Evolutionary conservation across 106 monocot genomes (phyloP).

Genomic region (Phalaenopsis equestris): DNA sequence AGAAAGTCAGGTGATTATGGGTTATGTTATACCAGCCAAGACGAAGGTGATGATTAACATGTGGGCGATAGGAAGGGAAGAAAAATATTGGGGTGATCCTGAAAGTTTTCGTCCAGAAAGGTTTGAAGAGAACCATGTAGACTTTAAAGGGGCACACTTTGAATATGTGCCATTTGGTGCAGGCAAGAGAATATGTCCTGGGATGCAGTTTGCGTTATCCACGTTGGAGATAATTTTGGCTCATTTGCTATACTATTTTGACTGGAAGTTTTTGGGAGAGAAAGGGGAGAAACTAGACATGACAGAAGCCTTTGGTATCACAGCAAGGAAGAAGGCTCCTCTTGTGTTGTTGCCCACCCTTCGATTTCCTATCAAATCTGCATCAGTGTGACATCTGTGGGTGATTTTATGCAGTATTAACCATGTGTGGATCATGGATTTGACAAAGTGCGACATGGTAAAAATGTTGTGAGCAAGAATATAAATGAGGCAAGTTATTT

Average conservation of each 20-base stretch:
- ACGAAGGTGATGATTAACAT: slow-evolving; percentile 4
- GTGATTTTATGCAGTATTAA: too few relatives aligned
- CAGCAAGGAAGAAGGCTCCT: neutral
- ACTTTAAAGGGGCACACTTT: neutral
- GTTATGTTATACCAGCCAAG: slow-evolving; percentile 9
- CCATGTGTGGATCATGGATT: too few relatives aligned
- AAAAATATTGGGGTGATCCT: slow-evolving; percentile 8
- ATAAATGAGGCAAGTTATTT: too few relatives aligned
- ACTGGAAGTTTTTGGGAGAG: slow-evolving; percentile 6
- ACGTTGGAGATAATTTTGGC: slow-evolving; percentile 7
- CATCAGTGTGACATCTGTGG: too few relatives aligned
- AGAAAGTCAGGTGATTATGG: neutral
- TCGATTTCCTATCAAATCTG: neutral
- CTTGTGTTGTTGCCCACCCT: neutral
- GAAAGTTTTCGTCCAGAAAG: slow-evolving; percentile 12
- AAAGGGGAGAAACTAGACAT: slow-evolving; percentile 7
- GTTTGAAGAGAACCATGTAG: slow-evolving; percentile 1
- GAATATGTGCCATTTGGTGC: slow-evolving; percentile 11
- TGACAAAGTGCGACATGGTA: too few relatives aligned
- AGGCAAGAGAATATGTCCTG: slow-evolving; percentile 11
- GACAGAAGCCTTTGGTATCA: slow-evolving; percentile 6
- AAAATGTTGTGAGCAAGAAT: too few relatives aligned
- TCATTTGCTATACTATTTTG: slow-evolving; percentile 6
- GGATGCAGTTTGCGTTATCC: slow-evolving; percentile 2
- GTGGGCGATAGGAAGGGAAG: slow-evolving; percentile 14